Conservation (phyloP, 371 early-diverging fungal genomes). For the Sanchytrium tribonematis region DNA sequence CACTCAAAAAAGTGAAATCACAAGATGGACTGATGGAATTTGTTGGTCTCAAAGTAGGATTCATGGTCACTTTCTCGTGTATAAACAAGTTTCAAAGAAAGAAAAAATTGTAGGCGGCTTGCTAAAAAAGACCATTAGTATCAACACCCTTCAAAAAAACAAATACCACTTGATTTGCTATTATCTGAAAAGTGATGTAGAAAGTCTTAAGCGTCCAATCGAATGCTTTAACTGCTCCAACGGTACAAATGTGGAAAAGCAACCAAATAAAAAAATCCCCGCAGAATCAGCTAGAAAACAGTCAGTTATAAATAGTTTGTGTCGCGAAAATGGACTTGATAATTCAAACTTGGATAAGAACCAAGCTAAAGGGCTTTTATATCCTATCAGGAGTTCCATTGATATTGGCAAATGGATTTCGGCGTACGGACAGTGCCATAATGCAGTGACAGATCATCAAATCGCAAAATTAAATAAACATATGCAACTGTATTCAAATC, state of each 20-base stretch:
- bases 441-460: neutral
- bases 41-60: neutral
- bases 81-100: neutral
- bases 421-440: too few relatives aligned
- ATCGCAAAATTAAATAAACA: neutral
- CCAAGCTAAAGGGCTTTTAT: too few relatives aligned
- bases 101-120: neutral
- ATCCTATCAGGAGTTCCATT: neutral
- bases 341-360: too few relatives aligned
- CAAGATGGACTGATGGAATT: neutral
- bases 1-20: neutral
- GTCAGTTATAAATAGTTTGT: too few relatives aligned
- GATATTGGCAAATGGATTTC: too few relatives aligned
- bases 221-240: neutral
- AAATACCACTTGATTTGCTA: neutral
- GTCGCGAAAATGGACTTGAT: too few relatives aligned
- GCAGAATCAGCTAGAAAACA: too few relatives aligned
- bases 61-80: neutral
- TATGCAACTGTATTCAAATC: neutral
- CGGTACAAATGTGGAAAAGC: too few relatives aligned
- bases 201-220: neutral
- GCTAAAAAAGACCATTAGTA: neutral
- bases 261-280: too few relatives aligned
- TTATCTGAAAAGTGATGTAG: neutral
- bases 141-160: neutral